Evolutionary conservation across 305 asterid genomes (phyloP).

Genomic region (Fraxinus sp.): DNA sequence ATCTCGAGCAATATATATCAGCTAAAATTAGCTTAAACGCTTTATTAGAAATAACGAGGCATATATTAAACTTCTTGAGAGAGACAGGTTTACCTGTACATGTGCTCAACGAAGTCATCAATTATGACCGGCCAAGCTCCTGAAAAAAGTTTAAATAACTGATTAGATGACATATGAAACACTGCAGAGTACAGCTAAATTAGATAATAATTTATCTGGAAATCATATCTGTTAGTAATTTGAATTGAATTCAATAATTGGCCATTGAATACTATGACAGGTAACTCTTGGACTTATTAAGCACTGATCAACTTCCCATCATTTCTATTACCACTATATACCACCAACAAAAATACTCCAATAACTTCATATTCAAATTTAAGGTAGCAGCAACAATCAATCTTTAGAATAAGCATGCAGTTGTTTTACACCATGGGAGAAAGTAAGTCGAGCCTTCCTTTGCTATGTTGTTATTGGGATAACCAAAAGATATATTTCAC

Average conservation of each 20-base stretch:
- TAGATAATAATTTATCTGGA: not conserved
- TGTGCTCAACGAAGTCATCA: constrained; percentile 91
- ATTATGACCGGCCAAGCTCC: constrained; percentile 98
- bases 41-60: not conserved
- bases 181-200: not conserved
- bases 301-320: not conserved
- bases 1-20: not conserved
- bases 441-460: not conserved
- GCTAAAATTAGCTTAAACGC: not conserved
- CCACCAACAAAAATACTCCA: not conserved
- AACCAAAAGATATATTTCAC: not conserved
- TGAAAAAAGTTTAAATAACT: constrained; percentile 31
- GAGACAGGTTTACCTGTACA: constrained; percentile 68
- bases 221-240: not conserved
- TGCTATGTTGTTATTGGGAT: not conserved
- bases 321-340: not conserved
- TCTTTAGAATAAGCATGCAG: not conserved
- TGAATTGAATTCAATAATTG: not conserved
- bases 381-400: not conserved
- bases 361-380: not conserved
- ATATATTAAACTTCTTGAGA: not conserved
- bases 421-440: not conserved
- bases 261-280: not conserved
- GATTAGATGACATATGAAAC: constrained; percentile 16
- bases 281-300: not conserved